phyloP scores from a whole-genome alignment of 139 green algal genomes.

The Closterium sp. region DNA sequence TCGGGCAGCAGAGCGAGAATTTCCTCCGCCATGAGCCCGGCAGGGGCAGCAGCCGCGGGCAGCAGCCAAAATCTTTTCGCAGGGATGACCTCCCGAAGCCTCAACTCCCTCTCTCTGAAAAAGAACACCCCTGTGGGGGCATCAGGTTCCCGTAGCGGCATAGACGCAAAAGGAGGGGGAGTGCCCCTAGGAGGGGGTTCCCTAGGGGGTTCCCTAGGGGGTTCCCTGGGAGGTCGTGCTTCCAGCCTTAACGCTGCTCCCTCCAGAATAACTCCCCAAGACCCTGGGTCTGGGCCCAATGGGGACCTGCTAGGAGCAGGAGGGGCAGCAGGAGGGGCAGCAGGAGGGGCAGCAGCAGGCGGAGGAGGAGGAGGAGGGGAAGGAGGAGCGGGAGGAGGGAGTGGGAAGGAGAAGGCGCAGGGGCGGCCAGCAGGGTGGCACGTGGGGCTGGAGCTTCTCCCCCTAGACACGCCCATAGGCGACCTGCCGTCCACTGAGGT shows the following conservation, averaged over 20 bases:
- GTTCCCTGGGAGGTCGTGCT: background rate
- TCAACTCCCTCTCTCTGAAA: background rate
- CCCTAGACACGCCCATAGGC: conserved; percentile 20
- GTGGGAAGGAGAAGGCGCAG: background rate
- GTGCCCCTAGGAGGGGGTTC: no score
- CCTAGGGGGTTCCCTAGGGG: background rate
- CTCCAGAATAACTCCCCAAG: background rate
- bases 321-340: background rate
- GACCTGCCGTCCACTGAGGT: background rate
- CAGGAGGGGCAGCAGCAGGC: no score
- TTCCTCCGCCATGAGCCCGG: background rate
- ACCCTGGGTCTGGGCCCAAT: background rate
- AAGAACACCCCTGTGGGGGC: background rate
- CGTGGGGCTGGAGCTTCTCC: conserved; percentile 17
- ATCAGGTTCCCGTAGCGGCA: background rate
- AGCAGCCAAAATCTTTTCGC: background rate
- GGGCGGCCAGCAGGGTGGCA: background rate
- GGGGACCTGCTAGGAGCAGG: background rate
- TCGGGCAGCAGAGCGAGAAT: background rate
- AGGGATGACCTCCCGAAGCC: background rate
- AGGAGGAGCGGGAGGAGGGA: conserved; percentile 8
- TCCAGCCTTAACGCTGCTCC: background rate
- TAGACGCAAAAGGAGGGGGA: background rate
- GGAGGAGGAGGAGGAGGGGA: background rate
- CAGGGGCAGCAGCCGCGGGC: background rate